Evolutionary conservation across 2,329 filamentous ascomycete genomes (phyloP).

Genomic region (Penicillium italicum): DNA sequence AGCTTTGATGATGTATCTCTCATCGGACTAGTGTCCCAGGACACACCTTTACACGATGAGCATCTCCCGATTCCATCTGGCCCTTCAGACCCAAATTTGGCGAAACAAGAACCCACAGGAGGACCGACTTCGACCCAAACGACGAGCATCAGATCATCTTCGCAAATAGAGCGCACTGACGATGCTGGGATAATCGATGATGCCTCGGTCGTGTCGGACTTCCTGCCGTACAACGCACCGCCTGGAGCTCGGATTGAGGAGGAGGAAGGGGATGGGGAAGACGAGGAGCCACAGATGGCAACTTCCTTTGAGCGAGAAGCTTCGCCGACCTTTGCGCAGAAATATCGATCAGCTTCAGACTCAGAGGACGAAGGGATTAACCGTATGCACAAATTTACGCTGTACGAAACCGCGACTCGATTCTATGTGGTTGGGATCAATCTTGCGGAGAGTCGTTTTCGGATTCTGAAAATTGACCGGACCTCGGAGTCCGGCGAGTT

Average conservation of each 20-base stretch:
- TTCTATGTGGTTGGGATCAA: conserved; percentile 96
- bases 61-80: conserved; percentile 6
- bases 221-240: conserved; percentile 33
- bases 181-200: conserved; percentile 18
- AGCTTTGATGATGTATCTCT: conserved; percentile 39
- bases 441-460: conserved; percentile 80
- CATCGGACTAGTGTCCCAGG: conserved; percentile 19
- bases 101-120: conserved; percentile 7
- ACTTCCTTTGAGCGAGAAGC: conserved; percentile 46
- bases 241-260: conserved; percentile 32
- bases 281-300: conserved; percentile 45
- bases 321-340: conserved; percentile 37
- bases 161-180: conserved; percentile 11
- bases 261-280: conserved; percentile 37
- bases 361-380: conserved; percentile 48
- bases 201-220: conserved; percentile 23
- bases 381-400: conserved; percentile 91
- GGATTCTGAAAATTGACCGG: conserved; percentile 91
- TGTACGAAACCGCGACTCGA: conserved; percentile 89
- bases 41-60: conserved; percentile 16
- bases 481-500: conserved; percentile 76
- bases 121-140: conserved; percentile 15
- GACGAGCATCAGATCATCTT: conserved; percentile 1
- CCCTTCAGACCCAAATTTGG: conserved; percentile 9
- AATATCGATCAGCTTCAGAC: conserved; percentile 36